Base-by-base conservation (phyloP, 805 yeast species). In the Myxozyma melibiosi region DNA sequence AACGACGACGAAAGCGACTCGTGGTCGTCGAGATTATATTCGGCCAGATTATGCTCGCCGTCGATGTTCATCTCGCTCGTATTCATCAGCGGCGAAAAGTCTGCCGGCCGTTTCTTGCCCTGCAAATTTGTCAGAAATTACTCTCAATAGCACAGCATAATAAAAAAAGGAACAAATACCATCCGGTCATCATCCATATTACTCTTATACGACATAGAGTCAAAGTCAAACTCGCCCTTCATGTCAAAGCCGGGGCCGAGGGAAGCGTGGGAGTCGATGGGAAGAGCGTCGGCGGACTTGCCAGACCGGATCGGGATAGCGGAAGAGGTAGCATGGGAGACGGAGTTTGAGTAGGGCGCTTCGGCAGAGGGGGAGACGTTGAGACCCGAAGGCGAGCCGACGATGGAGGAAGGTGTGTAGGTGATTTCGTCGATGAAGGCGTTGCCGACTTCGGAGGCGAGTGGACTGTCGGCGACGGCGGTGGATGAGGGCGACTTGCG, bases 31-130 rank as follows among this genome's bases (percentile, higher is more conserved):
- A 63, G 53, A 9, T 20, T 42, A 35, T 62, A 62, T 38, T 63
- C 66, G 0, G 65, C 61, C 14, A 62, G 77, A 8, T 76, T 80
- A 11, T 50, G 72, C 3, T 83, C 55, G 39, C 51, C 33, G 27
- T 45, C 57, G 20, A 45, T 31, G 18, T 34, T 18, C 54, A 51
- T 42, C 18, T 25, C 49, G 20, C 27, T 28, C 20, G 42, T 52
- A 3, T 55, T 37, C 13, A 55, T 56, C 61, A 57, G 58, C 14
- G 67, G 67, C 24, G 67, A 64, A 40, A 64, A 64, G 31, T 63
- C 50, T 25, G 67, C 67, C 8, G 67, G 67, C 7, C 67, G 62
- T 38, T 64, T 64, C 40, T 55, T 54, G 37, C 46, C 51, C 58
- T 48, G 55, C 27, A 9, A 11, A 18, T 11, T 5, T n/a, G 2